Evolutionary conservation across 148 eudicot species (phyloP).

Genomic region (Camellia japonica): DNA sequence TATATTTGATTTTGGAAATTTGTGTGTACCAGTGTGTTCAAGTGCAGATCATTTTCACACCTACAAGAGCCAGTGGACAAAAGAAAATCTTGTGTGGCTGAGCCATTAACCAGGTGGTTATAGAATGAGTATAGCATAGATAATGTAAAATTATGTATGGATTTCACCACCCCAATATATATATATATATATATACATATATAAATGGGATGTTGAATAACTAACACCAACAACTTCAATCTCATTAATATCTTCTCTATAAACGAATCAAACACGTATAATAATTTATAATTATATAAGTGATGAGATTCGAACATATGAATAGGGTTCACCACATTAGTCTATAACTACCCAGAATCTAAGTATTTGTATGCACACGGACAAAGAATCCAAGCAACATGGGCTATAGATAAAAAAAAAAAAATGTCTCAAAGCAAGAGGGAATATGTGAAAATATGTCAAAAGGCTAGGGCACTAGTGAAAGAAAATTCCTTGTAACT

Average conservation of each 20-base stretch:
- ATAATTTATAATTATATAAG: no score
- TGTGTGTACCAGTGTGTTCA: neutral
- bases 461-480: constrained; percentile 12
- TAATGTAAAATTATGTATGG: no score
- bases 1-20: neutral
- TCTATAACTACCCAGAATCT: no score
- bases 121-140: neutral
- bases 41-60: neutral
- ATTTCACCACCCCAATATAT: no score
- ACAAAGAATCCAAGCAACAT: constrained; percentile 18
- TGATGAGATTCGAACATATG: no score
- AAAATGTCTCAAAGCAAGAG: neutral
- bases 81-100: neutral
- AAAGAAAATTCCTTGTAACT: constrained; percentile 4
- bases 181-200: no score
- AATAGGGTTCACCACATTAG: no score
- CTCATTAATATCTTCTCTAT: no score
- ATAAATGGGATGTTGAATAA: no score
- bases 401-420: constrained; percentile 13
- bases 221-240: no score
- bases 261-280: no score
- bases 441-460: constrained; percentile 13
- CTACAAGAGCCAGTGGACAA: neutral
- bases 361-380: neutral
- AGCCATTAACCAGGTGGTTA: no score